phyloP scores from a whole-genome alignment of 2,329 filamentous ascomycete species.

The Cucurbitaria berberidis region DNA sequence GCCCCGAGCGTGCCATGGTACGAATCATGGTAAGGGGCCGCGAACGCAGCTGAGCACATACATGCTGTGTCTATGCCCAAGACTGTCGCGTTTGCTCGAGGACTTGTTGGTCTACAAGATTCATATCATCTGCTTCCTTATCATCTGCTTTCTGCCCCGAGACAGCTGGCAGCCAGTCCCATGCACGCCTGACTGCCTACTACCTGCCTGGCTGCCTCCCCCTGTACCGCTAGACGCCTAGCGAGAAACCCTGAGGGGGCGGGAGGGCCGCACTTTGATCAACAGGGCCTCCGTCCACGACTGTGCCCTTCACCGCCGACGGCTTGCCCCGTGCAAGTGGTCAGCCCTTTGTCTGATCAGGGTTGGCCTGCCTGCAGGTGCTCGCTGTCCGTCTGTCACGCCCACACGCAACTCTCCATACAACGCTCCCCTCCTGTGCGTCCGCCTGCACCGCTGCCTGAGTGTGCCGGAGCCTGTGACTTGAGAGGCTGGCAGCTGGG shows the following conservation, averaged over 20 bases:
- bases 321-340: slow-evolving; percentile 37
- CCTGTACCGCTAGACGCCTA: slow-evolving; percentile 27
- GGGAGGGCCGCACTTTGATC: slow-evolving; percentile 32
- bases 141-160: slow-evolving; percentile 27
- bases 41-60: slow-evolving; percentile 6
- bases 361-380: slow-evolving; percentile 36
- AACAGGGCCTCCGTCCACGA: slow-evolving; percentile 33
- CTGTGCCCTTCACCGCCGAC: slow-evolving; percentile 40
- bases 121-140: slow-evolving; percentile 29
- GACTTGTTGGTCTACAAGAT: too few relatives aligned
- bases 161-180: slow-evolving; percentile 38
- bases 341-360: slow-evolving; percentile 29
- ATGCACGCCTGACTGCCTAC: slow-evolving; percentile 38
- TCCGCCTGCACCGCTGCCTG: slow-evolving; percentile 42
- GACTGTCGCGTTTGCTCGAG: slow-evolving; percentile 8
- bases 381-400: slow-evolving; percentile 37
- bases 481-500: slow-evolving; percentile 37
- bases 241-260: slow-evolving; percentile 32
- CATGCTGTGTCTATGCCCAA: slow-evolving; percentile 8
- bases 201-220: too few relatives aligned
- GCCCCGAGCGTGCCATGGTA: slow-evolving; percentile 14
- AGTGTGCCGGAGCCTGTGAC: slow-evolving; percentile 40
- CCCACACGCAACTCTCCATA: slow-evolving; percentile 37
- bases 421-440: slow-evolving; percentile 26
- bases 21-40: slow-evolving; percentile 2